phyloP scores from a whole-genome alignment of 768 basidiomycete genomes.

The Suillus subluteus region DNA sequence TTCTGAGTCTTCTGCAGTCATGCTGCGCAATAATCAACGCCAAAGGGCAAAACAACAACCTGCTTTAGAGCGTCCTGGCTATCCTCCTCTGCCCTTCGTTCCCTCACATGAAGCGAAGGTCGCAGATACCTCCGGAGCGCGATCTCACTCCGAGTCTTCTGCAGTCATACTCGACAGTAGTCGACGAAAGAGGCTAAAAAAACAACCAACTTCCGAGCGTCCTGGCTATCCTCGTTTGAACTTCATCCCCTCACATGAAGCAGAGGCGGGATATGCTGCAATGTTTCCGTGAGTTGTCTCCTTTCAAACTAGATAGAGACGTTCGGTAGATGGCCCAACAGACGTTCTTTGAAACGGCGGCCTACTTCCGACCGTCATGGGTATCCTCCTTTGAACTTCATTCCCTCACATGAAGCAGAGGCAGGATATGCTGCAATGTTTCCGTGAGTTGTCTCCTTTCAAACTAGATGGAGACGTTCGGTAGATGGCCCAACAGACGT shows the following conservation, averaged over 20 bases:
- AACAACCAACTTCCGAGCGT: neutral
- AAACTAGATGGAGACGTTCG: neutral
- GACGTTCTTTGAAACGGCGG: neutral
- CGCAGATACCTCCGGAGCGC: slow-evolving; percentile 23
- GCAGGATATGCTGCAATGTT: slow-evolving; percentile 25
- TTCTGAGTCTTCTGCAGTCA: neutral
- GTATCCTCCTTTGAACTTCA: slow-evolving; percentile 25
- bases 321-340: neutral
- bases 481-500: neutral
- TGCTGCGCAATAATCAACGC: neutral
- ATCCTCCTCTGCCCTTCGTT: slow-evolving; percentile 27
- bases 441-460: slow-evolving; percentile 3
- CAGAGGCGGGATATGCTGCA: slow-evolving; percentile 29
- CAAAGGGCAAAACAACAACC: neutral
- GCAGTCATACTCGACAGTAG: neutral
- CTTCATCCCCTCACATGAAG: slow-evolving; percentile 30
- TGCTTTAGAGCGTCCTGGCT: neutral
- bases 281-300: neutral
- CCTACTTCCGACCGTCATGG: neutral
- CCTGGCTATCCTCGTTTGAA: slow-evolving; percentile 18
- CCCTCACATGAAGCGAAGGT: slow-evolving; percentile 32
- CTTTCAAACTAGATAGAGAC: neutral
- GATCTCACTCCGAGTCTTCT: neutral
- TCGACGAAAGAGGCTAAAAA: neutral
- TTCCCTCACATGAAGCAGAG: slow-evolving; percentile 33